Conservation (phyloP, 228 moss, liverwort and hornwort species). For the Sphagnum fallax region DNA sequence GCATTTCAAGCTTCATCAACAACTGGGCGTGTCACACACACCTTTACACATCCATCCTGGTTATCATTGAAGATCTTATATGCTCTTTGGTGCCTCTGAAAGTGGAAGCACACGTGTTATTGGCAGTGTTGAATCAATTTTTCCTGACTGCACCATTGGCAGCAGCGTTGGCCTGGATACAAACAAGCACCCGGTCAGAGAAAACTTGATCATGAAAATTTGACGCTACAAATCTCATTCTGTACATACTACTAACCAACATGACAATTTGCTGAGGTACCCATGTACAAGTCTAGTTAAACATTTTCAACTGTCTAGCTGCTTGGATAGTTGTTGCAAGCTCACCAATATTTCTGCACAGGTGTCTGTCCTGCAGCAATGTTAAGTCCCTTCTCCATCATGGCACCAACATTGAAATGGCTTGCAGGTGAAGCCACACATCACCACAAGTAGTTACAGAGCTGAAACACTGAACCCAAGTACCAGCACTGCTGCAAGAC, state of each 20-base stretch:
- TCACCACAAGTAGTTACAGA: no score
- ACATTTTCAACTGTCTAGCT: no score
- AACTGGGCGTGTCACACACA: neutral
- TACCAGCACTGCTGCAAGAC: no score
- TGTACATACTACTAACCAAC: neutral
- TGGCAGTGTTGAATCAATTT: conserved; percentile 53
- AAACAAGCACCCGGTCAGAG: neutral
- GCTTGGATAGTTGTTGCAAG: neutral
- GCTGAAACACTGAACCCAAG: no score
- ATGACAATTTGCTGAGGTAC: no score
- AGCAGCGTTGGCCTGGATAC: conserved; percentile 40
- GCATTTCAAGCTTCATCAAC: conserved; percentile 14
- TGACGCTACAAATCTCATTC: neutral
- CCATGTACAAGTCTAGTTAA: no score
- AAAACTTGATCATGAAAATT: no score
- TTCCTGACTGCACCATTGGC: conserved; percentile 36
- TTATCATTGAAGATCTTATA: conserved; percentile 66
- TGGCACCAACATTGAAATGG: conserved; percentile 56
- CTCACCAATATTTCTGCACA: conserved; percentile 61
- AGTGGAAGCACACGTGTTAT: conserved; percentile 55
- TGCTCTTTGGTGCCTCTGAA: conserved; percentile 48
- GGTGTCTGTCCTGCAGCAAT: conserved; percentile 76
- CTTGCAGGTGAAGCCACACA: conserved; percentile 9
- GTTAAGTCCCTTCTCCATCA: conserved; percentile 64
- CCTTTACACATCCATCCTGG: conserved; percentile 58